Percentiles rank a stretch among this genome's conserved stretches.
Evolutionary conservation across 2,329 filamentous ascomycete genomes (phyloP).

Genomic region (Truncatella angustata): DNA sequence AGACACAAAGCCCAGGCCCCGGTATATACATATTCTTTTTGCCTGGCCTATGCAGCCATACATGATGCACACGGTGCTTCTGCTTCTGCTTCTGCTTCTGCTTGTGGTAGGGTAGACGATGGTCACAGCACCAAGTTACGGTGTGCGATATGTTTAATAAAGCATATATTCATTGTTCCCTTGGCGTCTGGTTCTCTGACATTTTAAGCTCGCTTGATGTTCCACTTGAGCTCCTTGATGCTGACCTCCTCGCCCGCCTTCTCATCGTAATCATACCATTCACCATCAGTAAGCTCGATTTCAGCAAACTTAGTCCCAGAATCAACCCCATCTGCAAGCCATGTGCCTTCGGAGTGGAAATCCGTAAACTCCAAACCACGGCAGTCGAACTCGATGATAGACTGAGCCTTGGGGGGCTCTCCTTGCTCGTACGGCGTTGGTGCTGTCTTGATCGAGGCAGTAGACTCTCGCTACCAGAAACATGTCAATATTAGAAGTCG

Average conservation of each 20-base stretch:
- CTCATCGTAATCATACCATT: conserved; percentile 98
- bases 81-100: too few species aligned
- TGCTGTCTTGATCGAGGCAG: conserved; percentile 75
- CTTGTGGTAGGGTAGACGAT: too few species aligned
- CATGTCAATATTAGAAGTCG: background rate
- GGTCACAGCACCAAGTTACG: too few species aligned
- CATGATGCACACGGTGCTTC: too few species aligned
- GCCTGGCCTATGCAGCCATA: too few species aligned
- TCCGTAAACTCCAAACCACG: conserved; percentile 88
- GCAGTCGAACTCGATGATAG: conserved; percentile 89
- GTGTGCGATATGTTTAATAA: too few species aligned
- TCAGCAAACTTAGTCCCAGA: conserved; percentile 77
- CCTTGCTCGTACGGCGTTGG: conserved; percentile 69
- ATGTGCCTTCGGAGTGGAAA: conserved; percentile 91
- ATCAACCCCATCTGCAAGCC: conserved; percentile 79
- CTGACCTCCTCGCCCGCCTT: conserved; percentile 89
- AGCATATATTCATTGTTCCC: background rate
- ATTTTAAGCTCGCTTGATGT: conserved; percentile 48
- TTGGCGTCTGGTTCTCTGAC: background rate
- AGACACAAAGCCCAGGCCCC: background rate
- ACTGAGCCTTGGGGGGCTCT: conserved; percentile 72
- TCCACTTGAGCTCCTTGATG: conserved; percentile 86
- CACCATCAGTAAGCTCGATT: conserved; percentile 82
- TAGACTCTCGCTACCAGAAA: conserved; percentile 68
- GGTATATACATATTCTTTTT: conserved; percentile 1